These are phyloP conservation scores for Lippia alba DNA, from an alignment of 305 asterid genomes.

Conservation along the genomic window DNA sequence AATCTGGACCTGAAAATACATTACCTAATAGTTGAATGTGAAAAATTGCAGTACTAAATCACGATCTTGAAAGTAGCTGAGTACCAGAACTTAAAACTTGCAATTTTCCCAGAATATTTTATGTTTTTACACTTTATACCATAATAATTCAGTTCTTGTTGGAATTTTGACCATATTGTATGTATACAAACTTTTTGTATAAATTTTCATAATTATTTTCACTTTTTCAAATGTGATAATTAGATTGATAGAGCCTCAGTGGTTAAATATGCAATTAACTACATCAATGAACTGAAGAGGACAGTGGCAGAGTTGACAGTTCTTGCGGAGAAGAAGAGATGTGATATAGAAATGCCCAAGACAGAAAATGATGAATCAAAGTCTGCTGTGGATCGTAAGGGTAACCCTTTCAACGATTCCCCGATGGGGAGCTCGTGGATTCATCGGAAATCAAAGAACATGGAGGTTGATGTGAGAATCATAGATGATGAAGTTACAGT, in stretches of 20 bases:
- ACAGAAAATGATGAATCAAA: slow-evolving; percentile 47
- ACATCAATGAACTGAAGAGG: slow-evolving; percentile 84
- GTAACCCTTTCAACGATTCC: slow-evolving; percentile 56
- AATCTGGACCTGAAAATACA: too few relatives aligned
- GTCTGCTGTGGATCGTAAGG: slow-evolving; percentile 44
- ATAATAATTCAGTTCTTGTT: too few relatives aligned
- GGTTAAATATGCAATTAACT: slow-evolving; percentile 71
- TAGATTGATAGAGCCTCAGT: slow-evolving; percentile 82
- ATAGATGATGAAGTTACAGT: slow-evolving; percentile 86
- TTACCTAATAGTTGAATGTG: too few relatives aligned
- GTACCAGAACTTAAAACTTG: too few relatives aligned
- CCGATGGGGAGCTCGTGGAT: slow-evolving; percentile 86
- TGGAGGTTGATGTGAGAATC: slow-evolving; percentile 88
- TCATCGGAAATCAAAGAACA: slow-evolving; percentile 77
- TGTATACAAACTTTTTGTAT: too few relatives aligned
- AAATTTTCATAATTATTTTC: too few relatives aligned
- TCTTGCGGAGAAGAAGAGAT: slow-evolving; percentile 75
- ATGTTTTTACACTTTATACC: too few relatives aligned
- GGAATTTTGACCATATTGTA: too few relatives aligned
- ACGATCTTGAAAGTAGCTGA: too few relatives aligned
- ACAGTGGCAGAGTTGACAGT: slow-evolving; percentile 67
- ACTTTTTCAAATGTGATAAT: not conserved
- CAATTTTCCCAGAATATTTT: too few relatives aligned
- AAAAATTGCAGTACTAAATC: too few relatives aligned
- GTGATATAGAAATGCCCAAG: slow-evolving; percentile 61